These are phyloP conservation scores for Naganishia friedmannii DNA, from an alignment of 768 basidiomycete genomes.

Conservation along the genomic window DNA sequence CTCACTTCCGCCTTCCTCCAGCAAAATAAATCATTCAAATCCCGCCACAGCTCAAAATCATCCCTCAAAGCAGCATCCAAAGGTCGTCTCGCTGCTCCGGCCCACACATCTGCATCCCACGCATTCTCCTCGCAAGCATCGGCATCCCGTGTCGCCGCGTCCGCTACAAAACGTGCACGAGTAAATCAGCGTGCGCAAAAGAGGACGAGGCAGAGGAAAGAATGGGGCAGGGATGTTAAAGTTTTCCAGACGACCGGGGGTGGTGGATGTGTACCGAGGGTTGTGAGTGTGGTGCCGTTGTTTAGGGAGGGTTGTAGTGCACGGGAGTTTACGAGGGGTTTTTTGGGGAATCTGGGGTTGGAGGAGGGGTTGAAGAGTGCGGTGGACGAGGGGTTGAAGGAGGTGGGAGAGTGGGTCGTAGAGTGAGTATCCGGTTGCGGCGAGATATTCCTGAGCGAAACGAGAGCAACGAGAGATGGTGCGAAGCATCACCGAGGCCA, in stretches of 20 bases:
- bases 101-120: not conserved
- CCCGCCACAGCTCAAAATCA: conserved; percentile 81
- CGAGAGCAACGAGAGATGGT: too few relatives aligned
- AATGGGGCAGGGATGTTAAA: conserved; percentile 81
- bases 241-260: conserved; percentile 47
- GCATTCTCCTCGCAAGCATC: conserved; percentile 57
- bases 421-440: conserved; percentile 56
- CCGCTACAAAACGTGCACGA: conserved; percentile 43
- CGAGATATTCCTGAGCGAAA: not conserved
- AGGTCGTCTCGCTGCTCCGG: conserved; percentile 56
- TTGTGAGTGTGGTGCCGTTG: conserved; percentile 83
- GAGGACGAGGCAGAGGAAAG: conserved; percentile 71
- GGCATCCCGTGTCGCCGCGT: conserved; percentile 54
- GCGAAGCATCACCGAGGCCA: too few relatives aligned
- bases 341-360: conserved; percentile 64
- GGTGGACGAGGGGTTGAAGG: conserved; percentile 38
- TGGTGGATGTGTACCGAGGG: conserved; percentile 60
- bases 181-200: conserved; percentile 58
- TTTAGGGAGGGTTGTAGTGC: conserved; percentile 65
- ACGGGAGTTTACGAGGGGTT: conserved; percentile 57
- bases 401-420: conserved; percentile 64
- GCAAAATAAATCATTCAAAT: conserved; percentile 91
- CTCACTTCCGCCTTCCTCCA: conserved; percentile 43
- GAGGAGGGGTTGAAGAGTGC: conserved; percentile 54
- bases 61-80: conserved; percentile 79